Evolutionary conservation across 1,139 yeast genomes (phyloP).

Genomic region (Candida smagusa): DNA sequence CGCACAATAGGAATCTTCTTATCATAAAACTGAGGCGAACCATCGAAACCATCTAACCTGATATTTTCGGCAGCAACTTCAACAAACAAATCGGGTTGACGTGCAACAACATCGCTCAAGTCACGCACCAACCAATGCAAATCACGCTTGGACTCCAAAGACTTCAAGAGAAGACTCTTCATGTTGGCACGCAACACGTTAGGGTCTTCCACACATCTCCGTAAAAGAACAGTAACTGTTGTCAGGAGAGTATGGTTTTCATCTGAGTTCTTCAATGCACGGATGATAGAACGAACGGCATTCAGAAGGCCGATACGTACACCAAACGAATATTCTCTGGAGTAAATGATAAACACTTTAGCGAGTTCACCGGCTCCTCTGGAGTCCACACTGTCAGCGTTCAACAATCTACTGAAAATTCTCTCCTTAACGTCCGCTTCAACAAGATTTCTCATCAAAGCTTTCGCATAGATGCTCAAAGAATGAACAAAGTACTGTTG

Average conservation of each 20-base stretch:
- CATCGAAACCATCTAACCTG: constrained; percentile 47
- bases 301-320: constrained; percentile 42
- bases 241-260: constrained; percentile 9
- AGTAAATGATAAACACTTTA: constrained; percentile 50
- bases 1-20: constrained; percentile 11
- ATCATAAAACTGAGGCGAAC: constrained; percentile 20
- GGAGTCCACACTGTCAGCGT: constrained; percentile 37
- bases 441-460: constrained; percentile 37
- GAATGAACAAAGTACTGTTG: constrained; percentile 51
- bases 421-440: constrained; percentile 24
- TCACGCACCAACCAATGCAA: constrained; percentile 54
- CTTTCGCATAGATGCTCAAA: constrained; percentile 46
- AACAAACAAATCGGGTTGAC: constrained; percentile 56
- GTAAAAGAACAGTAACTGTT: constrained; percentile 42
- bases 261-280: constrained; percentile 12
- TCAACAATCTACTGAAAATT: constrained; percentile 43
- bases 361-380: constrained; percentile 50
- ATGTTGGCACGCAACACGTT: constrained; percentile 50
- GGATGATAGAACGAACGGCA: constrained; percentile 19
- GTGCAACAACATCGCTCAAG: constrained; percentile 50
- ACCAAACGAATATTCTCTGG: constrained; percentile 43
- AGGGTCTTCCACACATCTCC: constrained; percentile 69
- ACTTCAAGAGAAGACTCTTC: constrained; percentile 11
- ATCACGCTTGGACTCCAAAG: constrained; percentile 33
- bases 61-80: constrained; percentile 51